phyloP scores from a whole-genome alignment of 768 basidiomycete genomes.

The Mycena rebaudengoi region DNA sequence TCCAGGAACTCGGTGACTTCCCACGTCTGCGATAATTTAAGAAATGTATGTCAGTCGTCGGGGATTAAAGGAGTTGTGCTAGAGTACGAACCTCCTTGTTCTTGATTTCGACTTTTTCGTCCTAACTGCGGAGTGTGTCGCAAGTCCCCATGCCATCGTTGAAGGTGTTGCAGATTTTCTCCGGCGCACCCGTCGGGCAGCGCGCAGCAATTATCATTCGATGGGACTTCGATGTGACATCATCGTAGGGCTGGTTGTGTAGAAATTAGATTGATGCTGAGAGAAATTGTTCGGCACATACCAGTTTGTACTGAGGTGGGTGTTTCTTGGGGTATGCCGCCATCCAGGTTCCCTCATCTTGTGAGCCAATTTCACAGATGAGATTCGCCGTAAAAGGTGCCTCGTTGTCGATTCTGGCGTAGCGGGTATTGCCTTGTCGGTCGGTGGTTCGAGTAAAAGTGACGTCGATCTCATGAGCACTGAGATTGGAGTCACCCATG shows the following conservation, averaged over 20 bases:
- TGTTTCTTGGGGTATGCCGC: background rate
- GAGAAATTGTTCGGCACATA: background rate
- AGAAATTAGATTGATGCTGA: background rate
- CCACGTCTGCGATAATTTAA: background rate
- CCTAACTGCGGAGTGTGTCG: background rate
- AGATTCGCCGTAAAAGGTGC: background rate
- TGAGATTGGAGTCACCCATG: background rate
- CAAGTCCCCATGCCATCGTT: background rate
- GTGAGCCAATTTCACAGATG: slow-evolving; percentile 15
- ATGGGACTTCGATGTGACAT: background rate
- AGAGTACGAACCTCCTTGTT: background rate
- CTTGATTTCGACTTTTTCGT: background rate
- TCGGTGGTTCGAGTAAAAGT: background rate
- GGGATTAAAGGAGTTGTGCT: too few relatives aligned
- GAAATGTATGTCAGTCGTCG: background rate
- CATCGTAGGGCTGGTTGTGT: background rate
- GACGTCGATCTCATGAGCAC: background rate
- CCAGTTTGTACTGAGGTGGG: background rate
- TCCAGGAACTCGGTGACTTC: background rate
- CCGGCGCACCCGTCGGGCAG: background rate
- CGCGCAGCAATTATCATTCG: background rate
- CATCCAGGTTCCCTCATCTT: slow-evolving; percentile 8
- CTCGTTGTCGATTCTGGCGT: background rate
- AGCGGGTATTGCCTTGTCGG: background rate
- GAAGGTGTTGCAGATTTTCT: background rate